Conservation (phyloP, 257 asterid species). For the Perilla frutescens region DNA sequence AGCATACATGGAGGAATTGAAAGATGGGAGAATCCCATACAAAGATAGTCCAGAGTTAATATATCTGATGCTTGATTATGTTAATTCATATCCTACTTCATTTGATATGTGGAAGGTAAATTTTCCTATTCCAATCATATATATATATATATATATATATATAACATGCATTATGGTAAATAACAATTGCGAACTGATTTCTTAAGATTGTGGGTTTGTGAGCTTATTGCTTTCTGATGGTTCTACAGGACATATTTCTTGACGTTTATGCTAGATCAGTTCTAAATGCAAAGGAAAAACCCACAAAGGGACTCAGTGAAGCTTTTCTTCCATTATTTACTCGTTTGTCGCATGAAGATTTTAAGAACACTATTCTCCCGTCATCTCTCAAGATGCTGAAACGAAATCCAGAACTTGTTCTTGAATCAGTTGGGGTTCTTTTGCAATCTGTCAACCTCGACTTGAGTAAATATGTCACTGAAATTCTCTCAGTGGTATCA, state of each 20-base stretch:
- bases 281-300: conserved; percentile 91
- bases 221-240: conserved; percentile 41
- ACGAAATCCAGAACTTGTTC: conserved; percentile 96
- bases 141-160: not conserved
- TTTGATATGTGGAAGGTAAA: conserved; percentile 78
- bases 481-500: conserved; percentile 76
- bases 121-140: conserved; percentile 12
- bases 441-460: conserved; percentile 72
- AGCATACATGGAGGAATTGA: conserved; percentile 77
- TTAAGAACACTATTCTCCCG: conserved; percentile 69
- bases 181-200: not conserved
- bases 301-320: conserved; percentile 70
- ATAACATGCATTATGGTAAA: conserved; percentile 14
- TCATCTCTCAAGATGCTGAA: conserved; percentile 92
- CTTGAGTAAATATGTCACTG: conserved; percentile 86
- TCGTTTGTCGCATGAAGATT: conserved; percentile 83
- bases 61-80: conserved; percentile 68
- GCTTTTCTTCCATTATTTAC: conserved; percentile 81
- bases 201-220: conserved; percentile 18
- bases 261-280: conserved; percentile 77
- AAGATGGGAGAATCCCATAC: conserved; percentile 74
- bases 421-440: conserved; percentile 85
- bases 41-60: conserved; percentile 76
- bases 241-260: conserved; percentile 72
- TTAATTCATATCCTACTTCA: conserved; percentile 51